A percentile compares a stretch with the other conserved stretches of the same genome.
These are phyloP conservation scores for Mrakia blollopis DNA, from an alignment of 768 basidiomycete genomes.

Conservation along the genomic window DNA sequence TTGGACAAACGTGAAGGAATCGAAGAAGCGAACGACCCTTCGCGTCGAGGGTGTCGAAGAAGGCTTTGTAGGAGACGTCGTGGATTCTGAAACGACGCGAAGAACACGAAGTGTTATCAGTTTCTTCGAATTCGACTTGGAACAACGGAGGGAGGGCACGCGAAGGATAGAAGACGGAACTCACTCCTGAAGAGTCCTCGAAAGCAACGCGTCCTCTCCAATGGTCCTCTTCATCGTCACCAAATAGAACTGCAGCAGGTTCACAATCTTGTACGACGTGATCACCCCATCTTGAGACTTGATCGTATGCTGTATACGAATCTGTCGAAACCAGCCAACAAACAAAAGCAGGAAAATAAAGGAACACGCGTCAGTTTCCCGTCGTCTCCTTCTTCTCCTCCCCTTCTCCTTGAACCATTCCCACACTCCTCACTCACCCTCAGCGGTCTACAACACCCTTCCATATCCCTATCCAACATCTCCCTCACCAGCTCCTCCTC, in stretches of 20 bases:
- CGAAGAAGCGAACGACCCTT: conserved; percentile 63
- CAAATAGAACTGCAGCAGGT: conserved; percentile 89
- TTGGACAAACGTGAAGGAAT: conserved; percentile 48
- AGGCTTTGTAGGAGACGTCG: conserved; percentile 70
- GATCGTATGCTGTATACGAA: conserved; percentile 87
- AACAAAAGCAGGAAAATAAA: not conserved
- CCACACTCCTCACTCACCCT: conserved; percentile 53
- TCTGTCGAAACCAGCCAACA: conserved; percentile 47
- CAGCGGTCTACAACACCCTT: conserved; percentile 79
- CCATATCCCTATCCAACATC: conserved; percentile 73
- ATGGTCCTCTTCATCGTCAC: conserved; percentile 89
- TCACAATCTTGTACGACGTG: conserved; percentile 84
- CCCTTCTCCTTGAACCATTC: not conserved
- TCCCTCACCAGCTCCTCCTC: conserved; percentile 75
- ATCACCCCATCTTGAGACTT: conserved; percentile 90
- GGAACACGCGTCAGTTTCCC: not conserved
- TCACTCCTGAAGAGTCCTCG: conserved; percentile 72
- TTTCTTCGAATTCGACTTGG: not conserved
- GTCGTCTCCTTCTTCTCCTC: not conserved
- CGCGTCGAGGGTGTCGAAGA: conserved; percentile 79
- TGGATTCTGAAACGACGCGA: conserved; percentile 62
- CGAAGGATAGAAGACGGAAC: conserved; percentile 37
- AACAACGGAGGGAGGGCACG: not conserved
- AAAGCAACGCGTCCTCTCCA: conserved; percentile 73
- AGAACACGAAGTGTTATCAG: not conserved